Percentiles rank a stretch among this genome's conserved stretches.
These are phyloP conservation scores for Phaeomoniella chlamydospora DNA, from an alignment of 2,329 filamentous ascomycete species.

Conservation along the genomic window DNA sequence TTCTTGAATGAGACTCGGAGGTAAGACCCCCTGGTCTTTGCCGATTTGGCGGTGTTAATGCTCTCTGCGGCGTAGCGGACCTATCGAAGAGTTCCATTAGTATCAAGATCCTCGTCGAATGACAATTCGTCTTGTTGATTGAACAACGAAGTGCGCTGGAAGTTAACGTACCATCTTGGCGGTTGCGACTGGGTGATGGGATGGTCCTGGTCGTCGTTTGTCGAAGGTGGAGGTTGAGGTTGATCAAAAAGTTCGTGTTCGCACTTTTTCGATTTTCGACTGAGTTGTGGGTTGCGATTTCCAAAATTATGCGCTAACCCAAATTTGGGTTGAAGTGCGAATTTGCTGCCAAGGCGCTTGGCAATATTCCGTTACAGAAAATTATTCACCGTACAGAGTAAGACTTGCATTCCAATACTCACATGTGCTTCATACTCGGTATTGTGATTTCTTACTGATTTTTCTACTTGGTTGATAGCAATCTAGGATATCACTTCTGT, in stretches of 20 bases:
- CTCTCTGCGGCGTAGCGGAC: constrained; percentile 86
- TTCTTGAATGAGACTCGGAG: constrained; percentile 99
- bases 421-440: too few species aligned
- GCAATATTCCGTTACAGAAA: too few species aligned
- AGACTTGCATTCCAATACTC: too few species aligned
- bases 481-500: too few species aligned
- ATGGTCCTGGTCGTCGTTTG: constrained; percentile 8
- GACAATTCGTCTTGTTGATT: neutral
- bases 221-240: neutral
- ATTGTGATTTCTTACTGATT: too few species aligned
- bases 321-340: neutral
- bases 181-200: constrained; percentile 3
- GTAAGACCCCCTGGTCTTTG: constrained; percentile 96
- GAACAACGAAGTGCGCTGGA: constrained; percentile 1
- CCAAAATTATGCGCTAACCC: neutral
- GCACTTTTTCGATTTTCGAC: neutral
- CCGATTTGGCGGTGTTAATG: constrained; percentile 80
- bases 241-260: neutral
- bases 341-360: neutral
- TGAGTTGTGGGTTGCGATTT: neutral
- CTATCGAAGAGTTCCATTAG: too few species aligned
- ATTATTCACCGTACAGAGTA: too few species aligned
- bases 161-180: constrained; percentile 10
- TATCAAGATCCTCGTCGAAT: neutral
- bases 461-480: too few species aligned